phyloP scores from a whole-genome alignment of 1,139 yeast species.

The Yamadazyma diddensiae region DNA sequence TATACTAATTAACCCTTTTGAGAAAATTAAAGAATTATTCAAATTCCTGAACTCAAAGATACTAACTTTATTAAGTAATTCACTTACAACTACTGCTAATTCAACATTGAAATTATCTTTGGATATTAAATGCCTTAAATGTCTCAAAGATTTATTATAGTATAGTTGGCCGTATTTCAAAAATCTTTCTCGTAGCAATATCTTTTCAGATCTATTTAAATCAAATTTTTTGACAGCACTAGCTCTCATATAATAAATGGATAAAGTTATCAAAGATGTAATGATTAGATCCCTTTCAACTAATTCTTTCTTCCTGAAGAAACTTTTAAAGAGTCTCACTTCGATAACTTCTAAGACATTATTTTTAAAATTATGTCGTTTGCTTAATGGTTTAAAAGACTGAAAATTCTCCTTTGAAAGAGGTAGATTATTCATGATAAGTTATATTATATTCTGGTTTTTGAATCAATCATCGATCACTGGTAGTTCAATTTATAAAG shows the following conservation, averaged over 20 bases:
- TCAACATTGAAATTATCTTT: conserved; percentile 17
- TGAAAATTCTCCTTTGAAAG: not conserved
- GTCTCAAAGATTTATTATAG: conserved; percentile 21
- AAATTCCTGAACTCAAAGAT: conserved; percentile 23
- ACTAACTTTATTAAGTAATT: conserved; percentile 24
- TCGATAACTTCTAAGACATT: conserved; percentile 6
- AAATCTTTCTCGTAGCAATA: conserved; percentile 13
- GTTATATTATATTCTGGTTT: not conserved
- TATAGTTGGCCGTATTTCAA: conserved; percentile 17
- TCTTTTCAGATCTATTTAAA: conserved; percentile 6
- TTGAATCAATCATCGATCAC: not conserved
- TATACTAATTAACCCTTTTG: conserved; percentile 24
- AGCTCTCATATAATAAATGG: conserved; percentile 19
- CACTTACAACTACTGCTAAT: conserved; percentile 21
- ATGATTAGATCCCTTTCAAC: conserved; percentile 12
- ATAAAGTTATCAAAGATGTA: conserved; percentile 18
- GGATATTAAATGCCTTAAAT: conserved; percentile 17
- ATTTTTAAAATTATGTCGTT: not conserved
- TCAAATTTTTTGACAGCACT: conserved; percentile 21
- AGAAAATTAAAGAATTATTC: conserved; percentile 21
- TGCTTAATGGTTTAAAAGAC: not conserved
- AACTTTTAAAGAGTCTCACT: conserved; percentile 8
- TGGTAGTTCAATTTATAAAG: too few relatives aligned
- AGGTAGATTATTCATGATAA: not conserved
- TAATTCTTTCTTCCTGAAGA: conserved; percentile 9